A percentile compares a stretch with the other conserved stretches of the same genome.
Evolutionary conservation across 768 basidiomycete species (phyloP).

Genomic region (Russula earlei): DNA sequence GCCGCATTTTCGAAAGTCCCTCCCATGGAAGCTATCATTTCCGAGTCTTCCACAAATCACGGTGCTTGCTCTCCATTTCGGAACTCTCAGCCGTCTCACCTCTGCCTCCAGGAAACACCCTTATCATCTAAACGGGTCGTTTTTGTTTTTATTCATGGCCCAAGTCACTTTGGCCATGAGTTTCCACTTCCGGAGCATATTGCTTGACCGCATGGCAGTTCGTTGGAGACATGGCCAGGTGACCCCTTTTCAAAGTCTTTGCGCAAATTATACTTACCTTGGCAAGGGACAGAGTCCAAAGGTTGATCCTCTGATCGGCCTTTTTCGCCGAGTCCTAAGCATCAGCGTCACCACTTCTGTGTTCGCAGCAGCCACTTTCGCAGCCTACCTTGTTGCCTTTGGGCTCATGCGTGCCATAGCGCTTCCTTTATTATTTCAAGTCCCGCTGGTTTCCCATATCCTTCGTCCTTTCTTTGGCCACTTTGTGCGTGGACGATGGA

Average conservation of each 20-base stretch:
- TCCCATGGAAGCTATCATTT: slow-evolving; percentile 28
- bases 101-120: slow-evolving; percentile 51
- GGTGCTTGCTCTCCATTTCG: slow-evolving; percentile 30
- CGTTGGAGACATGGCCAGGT: slow-evolving; percentile 22
- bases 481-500: slow-evolving; percentile 51
- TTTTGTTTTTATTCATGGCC: slow-evolving; percentile 48
- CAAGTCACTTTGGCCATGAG: slow-evolving; percentile 40
- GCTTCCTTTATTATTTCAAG: slow-evolving; percentile 42
- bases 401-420: slow-evolving; percentile 37
- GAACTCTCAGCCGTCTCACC: not conserved
- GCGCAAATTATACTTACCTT: not conserved
- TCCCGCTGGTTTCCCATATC: slow-evolving; percentile 43
- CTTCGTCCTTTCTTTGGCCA: slow-evolving; percentile 57
- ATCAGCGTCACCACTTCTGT: not conserved
- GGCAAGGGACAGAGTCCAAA: slow-evolving; percentile 24
- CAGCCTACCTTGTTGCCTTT: slow-evolving; percentile 37
- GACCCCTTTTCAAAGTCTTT: not conserved
- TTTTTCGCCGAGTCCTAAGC: slow-evolving; percentile 8
- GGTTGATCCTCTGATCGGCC: slow-evolving; percentile 17
- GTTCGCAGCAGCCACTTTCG: slow-evolving; percentile 19
- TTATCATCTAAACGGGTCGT: slow-evolving; percentile 58
- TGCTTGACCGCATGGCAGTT: slow-evolving; percentile 48
- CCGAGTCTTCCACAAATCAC: slow-evolving; percentile 56
- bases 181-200: slow-evolving; percentile 48
- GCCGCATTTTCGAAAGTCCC: slow-evolving; percentile 30